Percentiles rank a stretch among this genome's conserved stretches.
phyloP scores from a whole-genome alignment of 768 basidiomycete genomes.

The Lactarius evosmus region DNA sequence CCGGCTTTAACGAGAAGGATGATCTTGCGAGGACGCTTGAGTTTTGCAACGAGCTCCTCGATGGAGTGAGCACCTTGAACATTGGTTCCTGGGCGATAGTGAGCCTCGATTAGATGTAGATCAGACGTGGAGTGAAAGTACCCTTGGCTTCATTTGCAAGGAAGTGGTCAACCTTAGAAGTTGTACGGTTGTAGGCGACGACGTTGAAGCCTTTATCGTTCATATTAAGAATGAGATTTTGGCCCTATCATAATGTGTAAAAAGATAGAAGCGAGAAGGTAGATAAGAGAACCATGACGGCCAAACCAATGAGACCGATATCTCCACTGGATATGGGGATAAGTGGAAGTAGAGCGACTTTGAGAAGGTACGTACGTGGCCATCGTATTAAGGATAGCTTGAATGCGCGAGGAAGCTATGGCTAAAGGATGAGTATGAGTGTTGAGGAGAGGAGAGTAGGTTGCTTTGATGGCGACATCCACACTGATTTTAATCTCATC shows the following conservation, averaged over 20 bases:
- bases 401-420: slow-evolving; percentile 35
- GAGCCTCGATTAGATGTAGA: slow-evolving; percentile 30
- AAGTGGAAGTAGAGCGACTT: slow-evolving; percentile 24
- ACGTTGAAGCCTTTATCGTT: slow-evolving; percentile 99
- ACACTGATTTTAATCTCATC: slow-evolving; percentile 13
- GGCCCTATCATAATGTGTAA: slow-evolving; percentile 55
- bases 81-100: slow-evolving; percentile 69
- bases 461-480: background rate
- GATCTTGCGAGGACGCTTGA: slow-evolving; percentile 95
- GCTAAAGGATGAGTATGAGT: background rate
- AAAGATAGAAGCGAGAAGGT: slow-evolving; percentile 26
- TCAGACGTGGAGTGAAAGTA: slow-evolving; percentile 39
- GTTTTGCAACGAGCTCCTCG: slow-evolving; percentile 85
- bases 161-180: slow-evolving; percentile 93
- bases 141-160: slow-evolving; percentile 98
- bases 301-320: slow-evolving; percentile 97
- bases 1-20: slow-evolving; percentile 99
- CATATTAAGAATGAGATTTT: slow-evolving; percentile 98
- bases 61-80: slow-evolving; percentile 93
- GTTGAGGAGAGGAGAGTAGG: slow-evolving; percentile 24
- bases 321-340: slow-evolving; percentile 62
- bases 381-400: slow-evolving; percentile 39
- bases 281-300: slow-evolving; percentile 77
- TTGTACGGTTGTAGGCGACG: slow-evolving; percentile 95
- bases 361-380: slow-evolving; percentile 49